These are phyloP conservation scores for Prunus davidiana DNA, from an alignment of 306 rosid species.

Conservation along the genomic window DNA sequence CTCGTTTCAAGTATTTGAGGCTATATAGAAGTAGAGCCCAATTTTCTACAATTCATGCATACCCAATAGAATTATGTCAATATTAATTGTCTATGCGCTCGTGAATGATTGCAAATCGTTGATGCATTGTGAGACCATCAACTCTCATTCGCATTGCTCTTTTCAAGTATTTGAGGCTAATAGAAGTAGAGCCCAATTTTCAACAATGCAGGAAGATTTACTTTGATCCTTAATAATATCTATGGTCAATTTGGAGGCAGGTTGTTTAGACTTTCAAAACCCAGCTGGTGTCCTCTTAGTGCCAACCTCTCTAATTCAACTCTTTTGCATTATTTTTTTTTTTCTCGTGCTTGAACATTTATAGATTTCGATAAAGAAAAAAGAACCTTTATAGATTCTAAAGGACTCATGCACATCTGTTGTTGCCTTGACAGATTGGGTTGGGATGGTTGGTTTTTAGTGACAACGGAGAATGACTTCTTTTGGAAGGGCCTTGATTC, in stretches of 20 bases:
- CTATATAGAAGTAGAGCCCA: no score
- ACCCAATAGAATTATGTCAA: no score
- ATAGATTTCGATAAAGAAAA: no score
- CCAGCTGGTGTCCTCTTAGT: neutral
- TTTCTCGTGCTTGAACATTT: neutral
- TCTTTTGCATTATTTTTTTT: neutral
- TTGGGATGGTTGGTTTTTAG: slow-evolving; percentile 7
- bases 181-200: neutral
- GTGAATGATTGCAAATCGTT: no score
- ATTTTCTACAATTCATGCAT: no score
- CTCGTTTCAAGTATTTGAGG: no score
- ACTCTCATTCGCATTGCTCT: no score
- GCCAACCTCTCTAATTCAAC: neutral
- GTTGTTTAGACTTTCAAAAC: neutral
- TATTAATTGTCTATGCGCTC: no score
- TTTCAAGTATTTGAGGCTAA: no score
- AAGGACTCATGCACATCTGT: neutral
- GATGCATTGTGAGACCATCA: no score
- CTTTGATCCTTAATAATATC: neutral
- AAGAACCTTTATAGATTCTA: neutral
- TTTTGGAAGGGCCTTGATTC: slow-evolving; percentile 10
- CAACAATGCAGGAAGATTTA: neutral
- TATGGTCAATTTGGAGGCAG: neutral
- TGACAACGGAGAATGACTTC: slow-evolving; percentile 19
- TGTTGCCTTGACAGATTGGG: neutral